Evolutionary conservation across 495 filamentous ascomycete species (phyloP).

Genomic region (Lepidopterella palustris): DNA sequence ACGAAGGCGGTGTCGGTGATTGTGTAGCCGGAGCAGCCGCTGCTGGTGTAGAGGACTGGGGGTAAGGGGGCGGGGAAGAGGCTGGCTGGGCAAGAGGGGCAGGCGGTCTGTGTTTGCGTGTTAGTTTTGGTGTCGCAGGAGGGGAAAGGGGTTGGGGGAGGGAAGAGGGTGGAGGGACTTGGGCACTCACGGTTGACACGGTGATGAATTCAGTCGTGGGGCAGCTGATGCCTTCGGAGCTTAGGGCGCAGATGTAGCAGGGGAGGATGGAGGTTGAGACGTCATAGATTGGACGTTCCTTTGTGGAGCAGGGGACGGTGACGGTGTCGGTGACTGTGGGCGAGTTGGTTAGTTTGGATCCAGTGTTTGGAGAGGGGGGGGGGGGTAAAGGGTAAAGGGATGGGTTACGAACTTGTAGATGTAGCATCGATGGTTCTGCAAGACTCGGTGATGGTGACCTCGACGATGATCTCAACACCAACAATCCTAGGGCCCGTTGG

Average conservation of each 20-base stretch:
- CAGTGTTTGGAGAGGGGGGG: not conserved
- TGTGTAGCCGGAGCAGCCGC: slow-evolving; percentile 16
- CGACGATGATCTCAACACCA: slow-evolving; percentile 23
- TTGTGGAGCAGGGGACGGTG: slow-evolving; percentile 19
- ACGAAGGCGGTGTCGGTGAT: slow-evolving; percentile 19
- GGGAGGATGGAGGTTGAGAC: slow-evolving; percentile 13
- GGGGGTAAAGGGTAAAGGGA: too few species aligned
- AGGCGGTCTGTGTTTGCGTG: slow-evolving; percentile 7
- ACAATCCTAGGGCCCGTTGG: slow-evolving; percentile 23
- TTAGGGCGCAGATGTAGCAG: slow-evolving; percentile 25
- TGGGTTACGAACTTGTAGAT: not conserved
- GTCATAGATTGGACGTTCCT: slow-evolving; percentile 26
- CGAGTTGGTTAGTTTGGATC: not conserved
- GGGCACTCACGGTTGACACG: slow-evolving; percentile 12
- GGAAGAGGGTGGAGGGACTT: not conserved
- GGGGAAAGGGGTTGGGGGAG: not conserved
- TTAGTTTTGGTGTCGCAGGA: too few species aligned
- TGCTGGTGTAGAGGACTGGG: slow-evolving; percentile 21
- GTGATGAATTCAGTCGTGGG: slow-evolving; percentile 20
- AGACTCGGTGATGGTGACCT: slow-evolving; percentile 5
- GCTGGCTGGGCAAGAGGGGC: slow-evolving; percentile 1
- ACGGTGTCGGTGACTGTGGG: slow-evolving; percentile 18
- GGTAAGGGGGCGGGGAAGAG: slow-evolving; percentile 1
- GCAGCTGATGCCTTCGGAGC: slow-evolving; percentile 16
- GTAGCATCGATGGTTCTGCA: slow-evolving; percentile 2